A percentile compares a stretch with the other conserved stretches of the same genome.
phyloP scores from a whole-genome alignment of 495 filamentous ascomycete species.

The Penicillium silybi region DNA sequence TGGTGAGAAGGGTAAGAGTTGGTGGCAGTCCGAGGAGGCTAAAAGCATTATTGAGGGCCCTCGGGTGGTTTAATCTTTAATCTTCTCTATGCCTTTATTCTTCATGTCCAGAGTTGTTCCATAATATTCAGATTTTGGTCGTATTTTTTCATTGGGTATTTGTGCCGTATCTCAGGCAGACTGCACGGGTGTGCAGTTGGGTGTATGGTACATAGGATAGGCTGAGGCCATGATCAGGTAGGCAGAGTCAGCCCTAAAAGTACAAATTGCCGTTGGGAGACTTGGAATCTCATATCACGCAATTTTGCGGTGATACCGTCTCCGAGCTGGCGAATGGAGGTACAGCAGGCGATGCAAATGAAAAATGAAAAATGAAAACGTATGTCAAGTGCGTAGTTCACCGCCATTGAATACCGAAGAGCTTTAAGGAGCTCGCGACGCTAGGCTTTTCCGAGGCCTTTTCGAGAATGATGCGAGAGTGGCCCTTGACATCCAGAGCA shows the following conservation, averaged over 20 bases:
- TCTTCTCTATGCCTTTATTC: slow-evolving; percentile 15
- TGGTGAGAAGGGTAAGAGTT: slow-evolving; percentile 70
- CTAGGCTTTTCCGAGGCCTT: slow-evolving; percentile 38
- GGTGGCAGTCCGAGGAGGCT: slow-evolving; percentile 75
- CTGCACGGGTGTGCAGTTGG: neutral
- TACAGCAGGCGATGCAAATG: neutral
- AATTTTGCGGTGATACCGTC: neutral
- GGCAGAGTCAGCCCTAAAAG: neutral
- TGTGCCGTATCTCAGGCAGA: neutral
- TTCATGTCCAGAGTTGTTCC: slow-evolving; percentile 22
- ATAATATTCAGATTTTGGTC: slow-evolving; percentile 6
- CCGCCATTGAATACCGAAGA: slow-evolving; percentile 53
- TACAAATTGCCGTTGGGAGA: neutral
- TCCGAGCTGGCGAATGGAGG: neutral
- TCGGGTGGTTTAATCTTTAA: slow-evolving; percentile 31
- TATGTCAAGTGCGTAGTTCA: slow-evolving; percentile 14
- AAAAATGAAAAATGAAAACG: neutral
- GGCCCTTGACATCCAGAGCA: slow-evolving; percentile 68
- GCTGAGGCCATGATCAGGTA: neutral
- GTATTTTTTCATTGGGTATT: neutral
- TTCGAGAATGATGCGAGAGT: slow-evolving; percentile 48
- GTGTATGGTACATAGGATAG: slow-evolving; percentile 2
- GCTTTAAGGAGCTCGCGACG: slow-evolving; percentile 39
- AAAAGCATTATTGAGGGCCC: slow-evolving; percentile 59
- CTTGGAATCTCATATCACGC: neutral